Evolutionary conservation across 2,329 filamentous ascomycete species (phyloP).

Genomic region (Fusarium sp.): DNA sequence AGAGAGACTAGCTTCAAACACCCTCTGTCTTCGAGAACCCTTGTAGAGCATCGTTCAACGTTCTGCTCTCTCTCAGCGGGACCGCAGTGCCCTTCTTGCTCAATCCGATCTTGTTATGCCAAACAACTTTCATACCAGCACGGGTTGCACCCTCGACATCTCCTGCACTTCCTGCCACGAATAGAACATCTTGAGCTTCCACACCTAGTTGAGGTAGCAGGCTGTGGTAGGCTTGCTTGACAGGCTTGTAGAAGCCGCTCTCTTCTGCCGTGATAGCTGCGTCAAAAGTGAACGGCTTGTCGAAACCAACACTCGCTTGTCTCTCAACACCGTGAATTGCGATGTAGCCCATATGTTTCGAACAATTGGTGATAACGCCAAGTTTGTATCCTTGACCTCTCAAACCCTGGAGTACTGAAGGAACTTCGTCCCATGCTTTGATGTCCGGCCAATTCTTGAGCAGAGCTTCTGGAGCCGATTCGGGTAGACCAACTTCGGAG

Average conservation of each 20-base stretch:
- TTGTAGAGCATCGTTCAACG: conserved; percentile 1
- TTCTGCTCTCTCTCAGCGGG: conserved; percentile 14
- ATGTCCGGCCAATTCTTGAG: conserved; percentile 49
- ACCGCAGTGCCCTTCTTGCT: conserved; percentile 44
- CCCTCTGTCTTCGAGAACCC: background rate
- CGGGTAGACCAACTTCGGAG: conserved; percentile 48
- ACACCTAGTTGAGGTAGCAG: conserved; percentile 50
- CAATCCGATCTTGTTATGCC: conserved; percentile 54
- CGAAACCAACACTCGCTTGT: conserved; percentile 16
- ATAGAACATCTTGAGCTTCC: conserved; percentile 48
- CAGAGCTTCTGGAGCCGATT: conserved; percentile 48
- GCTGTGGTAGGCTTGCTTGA: conserved; percentile 50
- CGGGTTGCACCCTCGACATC: conserved; percentile 56
- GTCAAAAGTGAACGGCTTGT: conserved; percentile 49
- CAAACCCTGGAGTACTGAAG: conserved; percentile 40
- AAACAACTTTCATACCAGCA: conserved; percentile 57
- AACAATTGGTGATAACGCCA: conserved; percentile 57
- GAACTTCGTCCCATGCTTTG: conserved; percentile 45
- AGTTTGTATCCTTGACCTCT: conserved; percentile 50
- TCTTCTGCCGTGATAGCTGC: conserved; percentile 56
- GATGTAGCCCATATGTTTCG: conserved; percentile 48
- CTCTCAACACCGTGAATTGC: conserved; percentile 32
- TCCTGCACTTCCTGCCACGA: conserved; percentile 57
- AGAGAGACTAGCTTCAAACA: background rate
- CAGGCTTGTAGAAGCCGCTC: conserved; percentile 57